phyloP scores from a whole-genome alignment of 306 rosid genomes.

The Prunus armeniaca region DNA sequence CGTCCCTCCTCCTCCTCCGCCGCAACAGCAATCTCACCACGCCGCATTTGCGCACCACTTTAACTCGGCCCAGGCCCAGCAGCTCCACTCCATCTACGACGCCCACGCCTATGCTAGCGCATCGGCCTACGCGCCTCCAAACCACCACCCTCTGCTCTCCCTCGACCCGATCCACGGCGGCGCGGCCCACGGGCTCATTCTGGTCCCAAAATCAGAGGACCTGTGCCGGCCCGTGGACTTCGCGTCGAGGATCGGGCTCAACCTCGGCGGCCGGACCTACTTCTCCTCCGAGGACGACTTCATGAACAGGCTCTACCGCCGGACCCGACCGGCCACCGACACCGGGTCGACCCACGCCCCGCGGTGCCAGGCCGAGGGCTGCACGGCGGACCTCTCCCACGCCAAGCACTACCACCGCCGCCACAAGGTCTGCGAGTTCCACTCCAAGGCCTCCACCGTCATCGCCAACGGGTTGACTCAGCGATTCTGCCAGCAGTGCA shows the following conservation, averaged over 20 bases:
- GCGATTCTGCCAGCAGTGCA: conserved; percentile 99
- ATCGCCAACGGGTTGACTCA: conserved; percentile 94
- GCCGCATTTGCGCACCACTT: conserved; percentile 33
- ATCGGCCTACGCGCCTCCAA: conserved; percentile 38
- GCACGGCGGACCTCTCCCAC: conserved; percentile 86
- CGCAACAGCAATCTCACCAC: conserved; percentile 3
- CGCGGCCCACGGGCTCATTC: conserved; percentile 33
- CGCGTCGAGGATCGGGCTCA: conserved; percentile 79
- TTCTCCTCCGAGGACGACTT: conserved; percentile 82
- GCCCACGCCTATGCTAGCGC: conserved; percentile 57
- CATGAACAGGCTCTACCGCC: conserved; percentile 79
- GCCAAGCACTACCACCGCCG: conserved; percentile 98
- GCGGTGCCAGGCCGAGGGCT: conserved; percentile 91
- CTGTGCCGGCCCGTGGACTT: conserved; percentile 50
- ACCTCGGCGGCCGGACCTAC: conserved; percentile 86
- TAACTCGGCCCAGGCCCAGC: conserved; percentile 26
- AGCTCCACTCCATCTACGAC: conserved; percentile 46
- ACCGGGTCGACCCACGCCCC: conserved; percentile 53
- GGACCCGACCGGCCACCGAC: conserved; percentile 52
- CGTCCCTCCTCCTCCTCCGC: conserved; percentile 29
- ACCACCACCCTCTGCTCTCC: conserved; percentile 46
- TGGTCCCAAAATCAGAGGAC: conserved; percentile 72
- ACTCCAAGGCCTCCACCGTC: conserved; percentile 92
- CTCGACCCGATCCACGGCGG: conserved; percentile 45
- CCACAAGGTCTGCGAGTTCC: conserved; percentile 96